Base-by-base conservation (phyloP, 805 yeast species). In the Zygoascus bituminiphila region DNA sequence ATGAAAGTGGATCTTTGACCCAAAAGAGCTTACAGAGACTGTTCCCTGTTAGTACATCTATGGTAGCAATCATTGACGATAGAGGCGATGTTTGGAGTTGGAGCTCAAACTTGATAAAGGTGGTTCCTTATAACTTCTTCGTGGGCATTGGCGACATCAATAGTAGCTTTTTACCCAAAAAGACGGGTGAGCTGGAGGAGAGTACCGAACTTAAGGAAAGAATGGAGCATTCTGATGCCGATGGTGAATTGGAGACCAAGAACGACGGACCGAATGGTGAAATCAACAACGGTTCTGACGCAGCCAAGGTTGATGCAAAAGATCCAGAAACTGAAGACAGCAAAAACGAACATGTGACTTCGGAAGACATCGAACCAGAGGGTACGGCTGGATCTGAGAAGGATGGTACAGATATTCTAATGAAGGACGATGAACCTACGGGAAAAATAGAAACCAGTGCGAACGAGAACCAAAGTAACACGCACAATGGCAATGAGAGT, bases 81-180 rank as follows among this genome's bases (percentile, higher is more conserved):
- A 77, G 98, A 62, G 98, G 97, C 2, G 98, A 93, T 64, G 98
- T 93, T 19, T 93, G 98, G 98, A 86, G 85, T 60, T 93, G 98
- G 98, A 85, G 88, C 56, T 81, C 84, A 10, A 89, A 93, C 62
- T 69, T 93, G 57, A 79, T 93, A 50, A 87, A 91, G 65, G 98
- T 91, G 4, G 84, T 88, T 1, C 98, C 98, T 0, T 93, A 88
- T 63, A 95, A 87, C 62, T 93, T 93, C 59, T 93, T 93, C 59
- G 95, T 89, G 33, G 98, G 98, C 9, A 88, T 91, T 49, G 98
- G 98, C 24, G 98, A 93, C 69, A 93, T 93, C 60, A 93, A 93
- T 60, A 87, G 96, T 19, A 82, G 88, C 55, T 88, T 88, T 61
- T 69, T 93, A 48, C 98, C 98, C 0, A 82, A 86, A 58, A 86